Evolutionary conservation across 352 stramenopile species (phyloP), one percentile per base, ranked within the genome.

Genomic region (Pilasporangium apinafurcum): DNA sequence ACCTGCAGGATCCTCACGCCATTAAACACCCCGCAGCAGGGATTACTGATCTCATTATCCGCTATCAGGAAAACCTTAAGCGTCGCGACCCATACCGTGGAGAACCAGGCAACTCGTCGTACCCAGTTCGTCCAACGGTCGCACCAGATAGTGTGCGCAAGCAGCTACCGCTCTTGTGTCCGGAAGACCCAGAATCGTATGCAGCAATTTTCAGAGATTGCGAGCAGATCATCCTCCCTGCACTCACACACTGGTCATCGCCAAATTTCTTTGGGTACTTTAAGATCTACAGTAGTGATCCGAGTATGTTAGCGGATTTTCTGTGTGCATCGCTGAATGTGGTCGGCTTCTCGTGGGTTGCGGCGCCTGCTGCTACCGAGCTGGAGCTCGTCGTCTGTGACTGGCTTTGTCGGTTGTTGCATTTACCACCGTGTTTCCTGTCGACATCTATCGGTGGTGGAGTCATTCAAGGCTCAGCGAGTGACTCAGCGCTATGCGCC

Each of bases 181-280:
- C 73, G 1, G 71, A 84, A 29, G 39, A 61, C 32, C 62, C 67
- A 10, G 67, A 86, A 52, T 66, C 59, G 28, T 86, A 79, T 56
- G 60, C 56, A 16, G 53, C 61, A 17, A 86, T 86, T 53, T 83
- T 86, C 65, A 51, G 56, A 20, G 73, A 84, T 51, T 53, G 62
- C 9, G 58, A 83, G 47, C 28, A 63, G 24, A 62, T 83, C 41
- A 82, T 89, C 28, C 56, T 89, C 41, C 77, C 77, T 0, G 68
- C 61, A 10, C 56, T 89, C 18, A 84, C 70, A 10, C 73, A 89
- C 56, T 89, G 77, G 77, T 59, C 70, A 43, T 67, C 72, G 30
- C 67, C 67, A 21, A 67, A 76, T 39, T 86, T 88, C 48, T 79
- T 79, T 30, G 69, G 67, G 21, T 86, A 85, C 53, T 85, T 82